Percentiles rank a stretch among this genome's conserved stretches.
Evolutionary conservation across 2,329 filamentous ascomycete species (phyloP).

Genomic region (Colletotrichum sp.): DNA sequence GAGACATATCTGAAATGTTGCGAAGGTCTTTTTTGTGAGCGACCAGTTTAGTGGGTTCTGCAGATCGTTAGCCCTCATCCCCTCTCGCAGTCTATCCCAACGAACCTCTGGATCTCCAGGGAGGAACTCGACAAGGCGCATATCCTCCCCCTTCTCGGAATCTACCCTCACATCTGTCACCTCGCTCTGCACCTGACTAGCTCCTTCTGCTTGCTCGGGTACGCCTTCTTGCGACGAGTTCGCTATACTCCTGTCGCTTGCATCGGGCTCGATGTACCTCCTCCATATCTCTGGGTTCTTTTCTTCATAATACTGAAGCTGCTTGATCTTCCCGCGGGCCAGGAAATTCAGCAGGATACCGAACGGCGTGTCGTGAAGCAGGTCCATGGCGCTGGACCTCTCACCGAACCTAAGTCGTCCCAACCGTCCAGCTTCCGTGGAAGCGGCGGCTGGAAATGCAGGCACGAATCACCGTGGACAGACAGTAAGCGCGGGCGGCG

Average conservation of each 20-base stretch:
- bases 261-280: neutral
- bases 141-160: neutral
- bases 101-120: conserved; percentile 9
- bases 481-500: neutral
- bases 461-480: neutral
- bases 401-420: neutral
- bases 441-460: neutral
- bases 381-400: neutral
- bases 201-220: neutral
- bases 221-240: neutral
- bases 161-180: neutral
- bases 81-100: accelerated
- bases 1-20: conserved; percentile 1
- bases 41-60: conserved; percentile 3
- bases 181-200: neutral
- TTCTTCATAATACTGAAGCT: conserved; percentile 4
- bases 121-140: neutral
- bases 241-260: neutral
- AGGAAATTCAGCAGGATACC: neutral
- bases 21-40: neutral
- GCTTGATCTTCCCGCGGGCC: neutral
- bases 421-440: neutral
- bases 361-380: conserved; percentile 4
- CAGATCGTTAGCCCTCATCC: neutral
- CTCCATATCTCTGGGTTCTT: neutral